Evolutionary conservation across 2,329 filamentous ascomycete genomes (phyloP).

Genomic region (Lanzia echinophila): DNA sequence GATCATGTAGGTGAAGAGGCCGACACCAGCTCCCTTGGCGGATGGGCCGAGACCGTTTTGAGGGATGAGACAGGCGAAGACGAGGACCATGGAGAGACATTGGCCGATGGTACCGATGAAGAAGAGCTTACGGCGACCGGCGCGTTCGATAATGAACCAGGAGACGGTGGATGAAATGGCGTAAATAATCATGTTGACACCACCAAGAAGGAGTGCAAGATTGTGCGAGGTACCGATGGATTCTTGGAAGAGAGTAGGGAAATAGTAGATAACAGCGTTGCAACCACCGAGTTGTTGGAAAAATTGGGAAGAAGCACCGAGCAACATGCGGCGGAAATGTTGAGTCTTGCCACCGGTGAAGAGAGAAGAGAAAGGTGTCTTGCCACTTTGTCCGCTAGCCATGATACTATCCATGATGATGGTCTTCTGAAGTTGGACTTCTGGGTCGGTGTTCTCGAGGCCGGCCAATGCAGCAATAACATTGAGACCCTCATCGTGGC

Average conservation of each 20-base stretch:
- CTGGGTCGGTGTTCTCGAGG: slow-evolving; percentile 38
- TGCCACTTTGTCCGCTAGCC: slow-evolving; percentile 28
- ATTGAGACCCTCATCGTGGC: slow-evolving; percentile 93
- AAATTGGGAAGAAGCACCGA: slow-evolving; percentile 44
- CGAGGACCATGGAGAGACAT: slow-evolving; percentile 58
- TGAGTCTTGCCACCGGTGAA: slow-evolving; percentile 48
- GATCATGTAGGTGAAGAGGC: slow-evolving; percentile 56
- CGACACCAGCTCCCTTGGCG: slow-evolving; percentile 38
- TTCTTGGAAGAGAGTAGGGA: slow-evolving; percentile 45
- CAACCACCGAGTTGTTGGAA: slow-evolving; percentile 46
- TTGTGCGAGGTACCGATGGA: slow-evolving; percentile 41
- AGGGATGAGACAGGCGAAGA: slow-evolving; percentile 34
- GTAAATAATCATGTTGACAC: slow-evolving; percentile 51
- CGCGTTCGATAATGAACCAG: slow-evolving; percentile 48
- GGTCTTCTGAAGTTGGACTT: slow-evolving; percentile 28
- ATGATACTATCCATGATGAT: slow-evolving; percentile 34
- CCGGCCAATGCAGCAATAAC: slow-evolving; percentile 96
- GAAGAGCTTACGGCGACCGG: slow-evolving; percentile 66
- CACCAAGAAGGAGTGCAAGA: slow-evolving; percentile 47
- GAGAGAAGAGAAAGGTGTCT: slow-evolving; percentile 35
- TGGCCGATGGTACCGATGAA: slow-evolving; percentile 60
- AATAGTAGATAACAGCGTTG: slow-evolving; percentile 41
- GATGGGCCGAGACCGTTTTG: slow-evolving; percentile 19
- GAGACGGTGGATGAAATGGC: slow-evolving; percentile 46
- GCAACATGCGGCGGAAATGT: slow-evolving; percentile 46